Base-by-base conservation (phyloP, 805 yeast genomes). In the Suhomyces sp. region DNA sequence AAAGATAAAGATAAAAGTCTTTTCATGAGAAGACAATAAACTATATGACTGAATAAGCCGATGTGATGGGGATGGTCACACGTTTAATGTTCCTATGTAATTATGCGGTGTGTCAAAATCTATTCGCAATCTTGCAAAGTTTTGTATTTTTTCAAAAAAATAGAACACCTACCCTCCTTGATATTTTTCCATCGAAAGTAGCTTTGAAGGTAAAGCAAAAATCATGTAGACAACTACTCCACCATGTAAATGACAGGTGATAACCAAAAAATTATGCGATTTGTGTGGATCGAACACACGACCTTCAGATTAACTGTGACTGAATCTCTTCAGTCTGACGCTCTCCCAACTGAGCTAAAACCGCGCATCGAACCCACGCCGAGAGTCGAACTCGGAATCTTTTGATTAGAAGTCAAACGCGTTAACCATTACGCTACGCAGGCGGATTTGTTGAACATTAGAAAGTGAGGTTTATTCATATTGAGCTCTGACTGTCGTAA, bases 371-470 rank as follows among this genome's bases (percentile, higher is more conserved):
- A 69, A 69, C 73, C 74, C 73, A 70, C 66, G 73, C 67, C 75
- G 73, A 69, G 83, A 78, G 81, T 79, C 83, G 83, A 79, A 79
- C 83, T 80, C 82, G 77, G 78, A 79, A 78, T 79, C 83, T 78
- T 77, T 78, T 78, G 83, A 79, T 79, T 78, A 79, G 83, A 79
- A 79, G 82, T 79, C 82, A 79, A 79, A 79, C 81, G 83, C 83
- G 83, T 77, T 79, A 78, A 79, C 83, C 83, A 79, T 79, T 79
- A 77, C 82, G 83, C 83, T 77, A 79, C 82, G 72, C 80, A 74
- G 79, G 80, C 81, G 22, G 7, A 10, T 31, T 35, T 39, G 49
- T 17, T 24, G 47, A 22, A 20, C 21, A 3, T 4, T 2, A 41
- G 10, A 9, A 20, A 5, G 10, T 19, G 10, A 37, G 15, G 12